Conservation (phyloP, 192 early-diverging fungal species). For the Coemansia sp. region DNA sequence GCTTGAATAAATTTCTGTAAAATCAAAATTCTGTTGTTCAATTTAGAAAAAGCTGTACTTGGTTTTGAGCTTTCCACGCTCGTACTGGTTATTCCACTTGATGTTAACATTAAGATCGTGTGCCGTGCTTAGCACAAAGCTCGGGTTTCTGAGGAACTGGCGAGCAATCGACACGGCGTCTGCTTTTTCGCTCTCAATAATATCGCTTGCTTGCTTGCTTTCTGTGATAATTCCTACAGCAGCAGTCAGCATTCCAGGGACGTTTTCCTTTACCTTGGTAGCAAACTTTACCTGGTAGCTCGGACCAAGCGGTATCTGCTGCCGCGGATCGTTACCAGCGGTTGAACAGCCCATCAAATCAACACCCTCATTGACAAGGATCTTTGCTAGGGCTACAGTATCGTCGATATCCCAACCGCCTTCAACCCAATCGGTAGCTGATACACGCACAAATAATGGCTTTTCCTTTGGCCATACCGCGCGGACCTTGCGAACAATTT, state of each 20-base stretch:
- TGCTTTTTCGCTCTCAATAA: constrained; percentile 64
- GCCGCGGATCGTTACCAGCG: constrained; percentile 65
- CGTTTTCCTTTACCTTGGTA: constrained; percentile 59
- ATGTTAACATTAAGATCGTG: constrained; percentile 64
- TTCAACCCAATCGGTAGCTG: constrained; percentile 69
- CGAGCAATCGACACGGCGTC: constrained; percentile 76
- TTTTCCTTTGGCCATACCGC: constrained; percentile 73
- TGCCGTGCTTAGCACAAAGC: constrained; percentile 60
- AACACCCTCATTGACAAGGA: constrained; percentile 66
- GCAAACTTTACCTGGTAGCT: constrained; percentile 78
- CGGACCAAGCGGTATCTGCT: constrained; percentile 49
- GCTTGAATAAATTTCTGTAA: neutral
- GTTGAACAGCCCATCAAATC: constrained; percentile 83
- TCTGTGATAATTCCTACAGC: constrained; percentile 75
- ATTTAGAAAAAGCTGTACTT: constrained; percentile 26
- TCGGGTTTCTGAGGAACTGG: constrained; percentile 67
- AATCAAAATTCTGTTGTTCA: neutral
- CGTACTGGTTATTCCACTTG: constrained; percentile 62
- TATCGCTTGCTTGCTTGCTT: constrained; percentile 66
- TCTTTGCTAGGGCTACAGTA: constrained; percentile 60
- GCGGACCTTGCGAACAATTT: constrained; percentile 64
- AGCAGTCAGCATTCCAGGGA: constrained; percentile 58
- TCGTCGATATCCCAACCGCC: constrained; percentile 77
- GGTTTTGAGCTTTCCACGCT: constrained; percentile 27
- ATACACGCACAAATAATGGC: constrained; percentile 83